Percentiles rank a stretch among this genome's conserved stretches.
These are phyloP conservation scores for Casuarina cunninghamiana DNA, from an alignment of 306 rosid genomes.

Conservation along the genomic window DNA sequence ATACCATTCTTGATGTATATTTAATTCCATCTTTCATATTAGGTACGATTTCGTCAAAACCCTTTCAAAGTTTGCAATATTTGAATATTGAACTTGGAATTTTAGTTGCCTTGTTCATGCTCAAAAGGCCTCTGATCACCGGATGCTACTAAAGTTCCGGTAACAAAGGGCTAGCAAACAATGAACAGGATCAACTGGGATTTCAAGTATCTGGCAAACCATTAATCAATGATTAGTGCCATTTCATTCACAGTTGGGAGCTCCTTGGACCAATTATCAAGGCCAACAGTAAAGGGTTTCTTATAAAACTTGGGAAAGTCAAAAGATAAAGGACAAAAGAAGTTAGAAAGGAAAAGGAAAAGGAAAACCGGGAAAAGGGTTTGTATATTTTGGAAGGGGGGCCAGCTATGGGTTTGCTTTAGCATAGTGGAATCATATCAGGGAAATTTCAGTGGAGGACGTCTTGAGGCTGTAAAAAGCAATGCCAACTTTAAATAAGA, in stretches of 20 bases:
- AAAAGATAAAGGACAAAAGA: constrained; percentile 23
- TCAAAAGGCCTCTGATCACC: background rate
- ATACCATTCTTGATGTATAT: background rate
- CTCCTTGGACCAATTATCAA: constrained; percentile 33
- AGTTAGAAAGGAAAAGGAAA: constrained; percentile 27
- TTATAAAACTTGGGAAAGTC: constrained; percentile 26
- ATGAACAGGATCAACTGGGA: constrained; percentile 1
- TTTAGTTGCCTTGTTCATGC: background rate
- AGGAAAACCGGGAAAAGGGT: constrained; percentile 35
- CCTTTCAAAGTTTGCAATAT: background rate
- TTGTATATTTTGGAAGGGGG: constrained; percentile 44
- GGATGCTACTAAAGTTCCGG: background rate
- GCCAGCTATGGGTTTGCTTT: constrained; percentile 48
- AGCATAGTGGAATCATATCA: constrained; percentile 58
- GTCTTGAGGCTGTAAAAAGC: constrained; percentile 26
- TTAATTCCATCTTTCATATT: background rate
- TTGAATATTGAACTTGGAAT: background rate
- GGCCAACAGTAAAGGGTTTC: constrained; percentile 26
- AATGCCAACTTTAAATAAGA: background rate
- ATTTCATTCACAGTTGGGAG: constrained; percentile 9
- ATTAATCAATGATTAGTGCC: constrained; percentile 1
- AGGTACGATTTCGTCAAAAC: background rate
- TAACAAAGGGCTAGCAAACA: background rate
- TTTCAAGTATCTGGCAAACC: background rate
- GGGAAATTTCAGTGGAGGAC: constrained; percentile 27